These are phyloP conservation scores for Chlorella sp. DNA, from an alignment of 139 green algal species.

Conservation along the genomic window DNA sequence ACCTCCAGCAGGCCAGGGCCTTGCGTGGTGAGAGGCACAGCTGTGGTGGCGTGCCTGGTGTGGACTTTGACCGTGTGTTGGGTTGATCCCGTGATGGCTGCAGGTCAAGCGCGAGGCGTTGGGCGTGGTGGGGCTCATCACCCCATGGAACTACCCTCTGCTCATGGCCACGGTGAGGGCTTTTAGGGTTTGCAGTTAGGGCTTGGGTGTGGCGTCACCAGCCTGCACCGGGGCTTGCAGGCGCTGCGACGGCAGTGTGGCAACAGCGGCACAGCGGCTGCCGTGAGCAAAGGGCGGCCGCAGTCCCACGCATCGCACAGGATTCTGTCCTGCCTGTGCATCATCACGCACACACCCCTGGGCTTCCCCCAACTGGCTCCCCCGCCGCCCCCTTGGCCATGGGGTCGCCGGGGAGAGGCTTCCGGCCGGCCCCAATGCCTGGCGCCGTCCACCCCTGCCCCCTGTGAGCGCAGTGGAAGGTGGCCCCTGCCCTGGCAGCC, in stretches of 20 bases:
- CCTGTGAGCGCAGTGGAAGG: constrained; percentile 76
- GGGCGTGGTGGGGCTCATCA: constrained; percentile 75
- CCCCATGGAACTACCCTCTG: constrained; percentile 87
- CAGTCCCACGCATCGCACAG: too few species aligned
- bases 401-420: too few species aligned
- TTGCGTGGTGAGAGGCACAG: too few species aligned
- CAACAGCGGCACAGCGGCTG: background rate
- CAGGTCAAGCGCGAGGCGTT: constrained; percentile 46
- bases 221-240: background rate
- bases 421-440: too few species aligned
- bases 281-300: background rate
- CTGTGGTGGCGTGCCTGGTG: too few species aligned
- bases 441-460: too few species aligned
- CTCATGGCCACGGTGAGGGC: constrained; percentile 59
- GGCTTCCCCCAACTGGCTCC: too few species aligned
- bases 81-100: background rate
- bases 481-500: constrained; percentile 82
- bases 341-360: too few species aligned
- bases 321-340: too few species aligned
- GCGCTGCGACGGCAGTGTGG: background rate
- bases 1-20: too few species aligned
- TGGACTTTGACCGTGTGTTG: too few species aligned
- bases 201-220: background rate
- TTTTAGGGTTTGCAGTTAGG: background rate
- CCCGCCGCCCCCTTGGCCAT: too few species aligned